Percentiles rank a stretch among this genome's conserved stretches.
Conservation (phyloP, 2,329 filamentous ascomycete genomes). For the Pseudocercospora pini-densiflorae region DNA sequence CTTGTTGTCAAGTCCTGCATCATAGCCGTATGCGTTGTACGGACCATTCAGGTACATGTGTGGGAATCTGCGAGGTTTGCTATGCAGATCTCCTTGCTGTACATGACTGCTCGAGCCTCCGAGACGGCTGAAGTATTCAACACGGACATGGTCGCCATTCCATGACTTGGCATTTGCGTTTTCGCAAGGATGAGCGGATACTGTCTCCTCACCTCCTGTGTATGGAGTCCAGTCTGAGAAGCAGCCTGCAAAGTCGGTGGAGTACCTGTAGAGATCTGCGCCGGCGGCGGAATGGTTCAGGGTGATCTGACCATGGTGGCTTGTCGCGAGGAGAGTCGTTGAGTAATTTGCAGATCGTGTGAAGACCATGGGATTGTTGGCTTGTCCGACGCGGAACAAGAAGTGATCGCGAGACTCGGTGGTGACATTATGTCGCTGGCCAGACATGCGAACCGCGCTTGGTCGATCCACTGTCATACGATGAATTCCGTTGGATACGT, state of each 20-base stretch:
- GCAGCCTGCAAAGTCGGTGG: conserved; percentile 61
- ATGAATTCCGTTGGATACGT: conserved; percentile 64
- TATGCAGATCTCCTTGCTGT: conserved; percentile 60
- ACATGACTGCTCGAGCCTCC: conserved; percentile 62
- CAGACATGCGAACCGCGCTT: conserved; percentile 41
- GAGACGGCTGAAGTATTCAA: conserved; percentile 65
- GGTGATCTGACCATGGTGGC: conserved; percentile 11
- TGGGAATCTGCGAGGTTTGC: conserved; percentile 56
- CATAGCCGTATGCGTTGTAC: conserved; percentile 66
- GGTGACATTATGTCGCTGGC: conserved; percentile 41
- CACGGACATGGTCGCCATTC: conserved; percentile 63
- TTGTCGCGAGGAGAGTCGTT: conserved; percentile 33
- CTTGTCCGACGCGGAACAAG: conserved; percentile 61
- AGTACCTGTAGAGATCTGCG: conserved; percentile 64
- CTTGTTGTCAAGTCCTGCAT: conserved; percentile 59
- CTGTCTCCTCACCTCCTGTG: conserved; percentile 51
- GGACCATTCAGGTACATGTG: conserved; percentile 66
- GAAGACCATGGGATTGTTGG: conserved; percentile 63
- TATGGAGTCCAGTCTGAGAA: conserved; percentile 64
- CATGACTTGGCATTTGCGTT: conserved; percentile 59
- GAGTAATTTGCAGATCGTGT: conserved; percentile 61
- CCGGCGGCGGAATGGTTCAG: conserved; percentile 60
- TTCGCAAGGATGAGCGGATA: conserved; percentile 57
- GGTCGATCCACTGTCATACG: conserved; percentile 60
- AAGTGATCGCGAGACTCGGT: conserved; percentile 62